phyloP scores from a whole-genome alignment of 2,329 filamentous ascomycete genomes.

The Fusarium secorum region DNA sequence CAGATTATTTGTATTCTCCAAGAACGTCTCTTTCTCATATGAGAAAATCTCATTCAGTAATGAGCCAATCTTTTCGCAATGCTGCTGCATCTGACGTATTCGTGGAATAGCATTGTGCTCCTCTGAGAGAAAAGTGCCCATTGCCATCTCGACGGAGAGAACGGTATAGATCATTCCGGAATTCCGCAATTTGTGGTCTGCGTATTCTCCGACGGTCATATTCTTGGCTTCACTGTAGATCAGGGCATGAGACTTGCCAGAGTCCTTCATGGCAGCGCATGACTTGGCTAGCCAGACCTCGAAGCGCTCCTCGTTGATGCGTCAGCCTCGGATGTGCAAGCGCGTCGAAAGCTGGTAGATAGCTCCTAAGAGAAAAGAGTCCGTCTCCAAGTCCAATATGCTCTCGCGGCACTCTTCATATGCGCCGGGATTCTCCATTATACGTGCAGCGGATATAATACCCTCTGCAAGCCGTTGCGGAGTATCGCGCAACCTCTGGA shows the following conservation, averaged over 20 bases:
- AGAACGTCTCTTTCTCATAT: background rate
- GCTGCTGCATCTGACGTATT: background rate
- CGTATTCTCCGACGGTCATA: background rate
- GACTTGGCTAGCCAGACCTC: background rate
- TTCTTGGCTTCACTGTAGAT: background rate
- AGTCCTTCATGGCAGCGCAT: background rate
- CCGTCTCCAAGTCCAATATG: rapidly evolving
- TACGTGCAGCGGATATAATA: rapidly evolving
- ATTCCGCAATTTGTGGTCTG: background rate
- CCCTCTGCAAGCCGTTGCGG: background rate
- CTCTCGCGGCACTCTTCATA: rapidly evolving
- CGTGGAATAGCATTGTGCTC: background rate
- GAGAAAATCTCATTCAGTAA: background rate
- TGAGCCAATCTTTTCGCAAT: background rate
- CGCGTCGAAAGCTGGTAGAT: background rate
- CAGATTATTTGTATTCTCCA: background rate
- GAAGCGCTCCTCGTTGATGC: background rate
- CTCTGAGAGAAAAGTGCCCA: rapidly evolving
- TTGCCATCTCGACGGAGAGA: background rate
- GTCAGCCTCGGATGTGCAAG: rapidly evolving
- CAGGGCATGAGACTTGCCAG: background rate
- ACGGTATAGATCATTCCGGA: rapidly evolving
- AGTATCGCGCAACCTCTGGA: background rate
- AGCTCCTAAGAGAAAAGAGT: background rate
- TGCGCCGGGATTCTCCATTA: rapidly evolving